Conservation (phyloP, 345 rosid species). For the Odontarrhena argentea region DNA sequence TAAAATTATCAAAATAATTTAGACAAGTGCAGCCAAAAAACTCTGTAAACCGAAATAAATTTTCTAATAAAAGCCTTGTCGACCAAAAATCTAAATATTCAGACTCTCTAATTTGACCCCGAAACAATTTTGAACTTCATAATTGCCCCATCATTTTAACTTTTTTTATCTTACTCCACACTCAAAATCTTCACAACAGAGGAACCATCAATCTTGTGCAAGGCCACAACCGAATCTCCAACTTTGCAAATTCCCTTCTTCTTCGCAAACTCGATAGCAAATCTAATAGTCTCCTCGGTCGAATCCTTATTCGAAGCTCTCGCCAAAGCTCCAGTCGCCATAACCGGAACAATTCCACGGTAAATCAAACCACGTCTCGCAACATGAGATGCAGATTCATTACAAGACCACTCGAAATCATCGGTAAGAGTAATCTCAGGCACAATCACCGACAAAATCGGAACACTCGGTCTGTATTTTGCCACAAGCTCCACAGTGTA, state of each 20-base stretch:
- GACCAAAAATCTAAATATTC: background rate
- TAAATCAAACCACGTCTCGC: conserved; percentile 64
- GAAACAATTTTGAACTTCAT: conserved; percentile 1
- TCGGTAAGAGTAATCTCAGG: conserved; percentile 49
- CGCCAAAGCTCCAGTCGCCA: conserved; percentile 50
- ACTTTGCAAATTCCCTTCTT: conserved; percentile 49
- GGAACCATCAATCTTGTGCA: conserved; percentile 57
- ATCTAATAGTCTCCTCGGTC: conserved; percentile 58
- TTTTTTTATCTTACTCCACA: conserved; percentile 30
- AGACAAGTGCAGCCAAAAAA: background rate
- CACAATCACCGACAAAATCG: conserved; percentile 55
- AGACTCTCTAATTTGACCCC: background rate
- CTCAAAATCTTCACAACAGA: conserved; percentile 58
- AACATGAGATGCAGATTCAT: conserved; percentile 48
- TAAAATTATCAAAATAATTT: background rate
- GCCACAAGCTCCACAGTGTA: conserved; percentile 61
- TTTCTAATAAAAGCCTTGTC: background rate
- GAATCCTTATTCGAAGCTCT: conserved; percentile 51
- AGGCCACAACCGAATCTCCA: conserved; percentile 56
- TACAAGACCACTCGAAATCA: conserved; percentile 57
- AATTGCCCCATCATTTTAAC: background rate
- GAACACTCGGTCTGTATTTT: conserved; percentile 62
- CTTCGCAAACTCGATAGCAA: conserved; percentile 50
- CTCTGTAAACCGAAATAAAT: background rate
- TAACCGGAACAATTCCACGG: conserved; percentile 58